Base-by-base conservation (phyloP, 169 alveolate genomes). In the Plasmodium yoelii region DNA sequence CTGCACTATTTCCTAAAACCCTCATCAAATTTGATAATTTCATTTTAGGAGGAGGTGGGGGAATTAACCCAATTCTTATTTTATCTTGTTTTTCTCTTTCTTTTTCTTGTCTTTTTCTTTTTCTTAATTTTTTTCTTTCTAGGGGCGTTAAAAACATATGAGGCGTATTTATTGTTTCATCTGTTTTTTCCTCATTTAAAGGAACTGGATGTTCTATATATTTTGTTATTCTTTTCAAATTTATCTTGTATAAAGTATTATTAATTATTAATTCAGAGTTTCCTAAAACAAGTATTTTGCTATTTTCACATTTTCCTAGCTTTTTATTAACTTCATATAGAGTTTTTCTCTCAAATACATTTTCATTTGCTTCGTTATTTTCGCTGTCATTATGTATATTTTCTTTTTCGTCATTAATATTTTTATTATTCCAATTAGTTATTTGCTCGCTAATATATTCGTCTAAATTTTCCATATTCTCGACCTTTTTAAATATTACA, bases 21-120 rank as follows among this genome's bases (percentile, higher is more conserved):
- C 97, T 73, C 93, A 95, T 88, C 75, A 96, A 88, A 87, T 96
- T 96, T 57, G 98, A 93, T 60, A 96, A 90, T 73, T 95, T 96
- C 73, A 96, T 87, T 68, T 94, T 96, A 18, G 98, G 98, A 5
- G 96, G 97, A 2, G 97, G 98, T 15, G 98, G 98, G 10, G 98
- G 97, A 34, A 96, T 77, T 61, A 94, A 77, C 7, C 98, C 98
- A 73, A 96, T 94, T 59, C 97, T 86, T 34, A 96, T 95, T 71
- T 96, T 94, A 70, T 96, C 98, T 73, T 94, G 98, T 53, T 95
- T 96, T 28, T 92, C 96, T 84, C 87, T 88, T 71, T 94, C 96
- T 74, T 90, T 92, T 75, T 96, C 98, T 87, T 95, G 97, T 22
- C 97, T 75, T 69, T 93, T 96, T 46, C 96, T 93, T 19, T 96